Evolutionary conservation across 139 green algal species (phyloP).

Genomic region (Chlorella sp.): DNA sequence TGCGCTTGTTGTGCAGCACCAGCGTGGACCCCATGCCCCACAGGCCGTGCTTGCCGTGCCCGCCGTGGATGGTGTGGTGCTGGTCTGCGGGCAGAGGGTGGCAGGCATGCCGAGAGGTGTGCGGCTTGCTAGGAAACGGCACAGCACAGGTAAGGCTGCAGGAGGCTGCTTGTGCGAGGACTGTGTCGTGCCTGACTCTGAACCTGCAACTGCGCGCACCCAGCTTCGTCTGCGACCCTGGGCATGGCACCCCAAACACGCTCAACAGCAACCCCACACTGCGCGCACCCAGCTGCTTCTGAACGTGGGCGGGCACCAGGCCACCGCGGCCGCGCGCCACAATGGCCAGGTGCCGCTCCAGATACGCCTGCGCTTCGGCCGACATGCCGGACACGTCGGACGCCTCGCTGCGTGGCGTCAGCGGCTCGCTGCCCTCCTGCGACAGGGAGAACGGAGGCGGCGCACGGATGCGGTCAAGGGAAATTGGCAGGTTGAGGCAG

Average conservation of each 20-base stretch:
- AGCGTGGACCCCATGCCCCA: slow-evolving; percentile 47
- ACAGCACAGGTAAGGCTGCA: no score
- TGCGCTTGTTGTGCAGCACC: slow-evolving; percentile 43
- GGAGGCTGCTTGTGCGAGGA: no score
- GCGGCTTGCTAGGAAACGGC: no score
- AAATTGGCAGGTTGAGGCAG: neutral
- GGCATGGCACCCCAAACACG: neutral
- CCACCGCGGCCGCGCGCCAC: slow-evolving; percentile 33
- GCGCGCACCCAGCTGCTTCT: slow-evolving; percentile 32
- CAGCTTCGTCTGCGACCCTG: neutral
- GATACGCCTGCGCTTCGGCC: slow-evolving; percentile 31
- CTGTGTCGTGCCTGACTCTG: no score
- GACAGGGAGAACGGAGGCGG: neutral
- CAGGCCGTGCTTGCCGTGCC: slow-evolving; percentile 44
- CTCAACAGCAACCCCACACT: neutral
- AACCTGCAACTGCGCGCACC: neutral
- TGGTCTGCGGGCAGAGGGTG: slow-evolving; percentile 4
- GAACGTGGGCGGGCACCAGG: slow-evolving; percentile 37
- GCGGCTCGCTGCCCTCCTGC: slow-evolving; percentile 4
- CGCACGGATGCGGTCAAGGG: no score
- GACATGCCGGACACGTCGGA: slow-evolving; percentile 18
- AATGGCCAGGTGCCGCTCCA: slow-evolving; percentile 40
- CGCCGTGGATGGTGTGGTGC: slow-evolving; percentile 42
- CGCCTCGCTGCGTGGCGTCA: slow-evolving; percentile 28
- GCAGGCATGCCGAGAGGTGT: no score